These are phyloP conservation scores for Saccharomyces uvarum DNA, from an alignment of 1,139 yeast species.

Conservation along the genomic window DNA sequence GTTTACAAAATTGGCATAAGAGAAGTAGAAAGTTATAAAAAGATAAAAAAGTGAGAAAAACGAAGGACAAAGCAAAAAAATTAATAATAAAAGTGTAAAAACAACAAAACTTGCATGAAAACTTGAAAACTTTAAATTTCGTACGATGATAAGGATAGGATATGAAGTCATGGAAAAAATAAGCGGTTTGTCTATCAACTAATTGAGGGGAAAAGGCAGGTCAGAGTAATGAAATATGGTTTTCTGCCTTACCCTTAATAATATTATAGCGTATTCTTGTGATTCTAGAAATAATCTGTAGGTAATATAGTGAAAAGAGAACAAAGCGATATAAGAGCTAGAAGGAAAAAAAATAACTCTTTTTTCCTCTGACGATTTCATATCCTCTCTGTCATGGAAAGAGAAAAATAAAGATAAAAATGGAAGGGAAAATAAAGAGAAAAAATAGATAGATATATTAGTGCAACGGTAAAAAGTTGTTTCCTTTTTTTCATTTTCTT, in stretches of 20 bases:
- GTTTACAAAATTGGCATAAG: not conserved
- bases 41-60: not conserved
- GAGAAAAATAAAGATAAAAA: not conserved
- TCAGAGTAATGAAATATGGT: not conserved
- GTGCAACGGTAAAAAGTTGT: not conserved
- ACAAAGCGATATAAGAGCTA: not conserved
- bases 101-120: not conserved
- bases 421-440: not conserved
- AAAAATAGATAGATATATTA: constrained; percentile 1
- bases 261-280: not conserved
- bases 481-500: not conserved
- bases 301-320: not conserved
- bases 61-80: not conserved
- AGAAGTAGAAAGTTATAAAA: not conserved
- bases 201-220: not conserved
- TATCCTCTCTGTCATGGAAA: not conserved
- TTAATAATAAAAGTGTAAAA: not conserved
- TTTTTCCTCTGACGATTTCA: not conserved
- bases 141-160: not conserved
- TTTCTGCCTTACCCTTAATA: not conserved
- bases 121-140: not conserved
- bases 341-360: not conserved
- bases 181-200: not conserved
- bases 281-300: not conserved
- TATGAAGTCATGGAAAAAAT: not conserved